phyloP scores from a whole-genome alignment of 2,329 filamentous ascomycete species.

The Colletotrichum paranaense region DNA sequence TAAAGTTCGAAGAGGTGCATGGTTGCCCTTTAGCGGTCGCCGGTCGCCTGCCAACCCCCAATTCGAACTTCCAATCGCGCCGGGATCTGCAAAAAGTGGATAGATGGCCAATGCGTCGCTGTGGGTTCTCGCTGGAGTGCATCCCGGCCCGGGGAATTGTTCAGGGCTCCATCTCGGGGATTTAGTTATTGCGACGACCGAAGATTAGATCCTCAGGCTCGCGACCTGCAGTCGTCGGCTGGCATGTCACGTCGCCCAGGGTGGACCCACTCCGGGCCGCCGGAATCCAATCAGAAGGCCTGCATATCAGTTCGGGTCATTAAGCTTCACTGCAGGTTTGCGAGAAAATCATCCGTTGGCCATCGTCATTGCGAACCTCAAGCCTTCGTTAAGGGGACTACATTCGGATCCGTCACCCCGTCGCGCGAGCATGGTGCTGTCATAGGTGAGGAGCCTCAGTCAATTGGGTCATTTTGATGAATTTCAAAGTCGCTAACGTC shows the following conservation, averaged over 20 bases:
- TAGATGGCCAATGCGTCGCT: background rate
- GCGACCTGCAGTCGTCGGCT: background rate
- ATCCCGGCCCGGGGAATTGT: no score
- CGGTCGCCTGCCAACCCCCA: slow-evolving; percentile 6
- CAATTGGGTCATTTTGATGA: background rate
- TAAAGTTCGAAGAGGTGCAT: slow-evolving; percentile 23
- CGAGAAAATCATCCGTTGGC: slow-evolving; percentile 20
- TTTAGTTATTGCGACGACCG: slow-evolving; percentile 3
- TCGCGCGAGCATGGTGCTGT: slow-evolving; percentile 33
- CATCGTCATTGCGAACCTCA: background rate
- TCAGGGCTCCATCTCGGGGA: background rate
- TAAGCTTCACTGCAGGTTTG: slow-evolving; percentile 19
- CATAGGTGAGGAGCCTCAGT: slow-evolving; percentile 25
- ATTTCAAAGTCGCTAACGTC: background rate
- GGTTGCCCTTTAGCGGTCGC: slow-evolving; percentile 3
- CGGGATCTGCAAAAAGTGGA: slow-evolving; percentile 30
- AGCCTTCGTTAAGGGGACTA: slow-evolving; percentile 13
- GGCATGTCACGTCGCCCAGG: background rate
- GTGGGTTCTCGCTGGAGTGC: background rate
- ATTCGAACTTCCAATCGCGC: slow-evolving; percentile 2
- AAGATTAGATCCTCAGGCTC: slow-evolving; percentile 19
- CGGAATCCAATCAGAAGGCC: slow-evolving; percentile 23
- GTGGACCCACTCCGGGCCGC: background rate
- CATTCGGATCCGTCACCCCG: background rate
- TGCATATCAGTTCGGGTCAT: slow-evolving; percentile 15